These are phyloP conservation scores for Lepiota venenata DNA, from an alignment of 768 basidiomycete species.

Conservation along the genomic window DNA sequence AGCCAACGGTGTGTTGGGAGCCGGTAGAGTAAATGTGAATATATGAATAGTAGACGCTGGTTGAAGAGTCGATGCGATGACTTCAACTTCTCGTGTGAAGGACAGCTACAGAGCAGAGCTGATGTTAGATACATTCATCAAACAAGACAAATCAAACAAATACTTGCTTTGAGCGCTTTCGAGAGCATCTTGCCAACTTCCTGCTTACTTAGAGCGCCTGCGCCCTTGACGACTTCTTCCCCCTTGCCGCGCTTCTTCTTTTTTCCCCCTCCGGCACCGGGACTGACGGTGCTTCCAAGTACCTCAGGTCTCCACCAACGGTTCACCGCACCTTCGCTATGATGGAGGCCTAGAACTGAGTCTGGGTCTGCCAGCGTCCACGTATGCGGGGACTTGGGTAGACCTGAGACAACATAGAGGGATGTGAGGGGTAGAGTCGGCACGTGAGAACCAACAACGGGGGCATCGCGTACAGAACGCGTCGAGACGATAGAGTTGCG, in stretches of 20 bases:
- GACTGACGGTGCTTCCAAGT: slow-evolving; percentile 82
- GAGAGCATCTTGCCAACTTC: slow-evolving; percentile 90
- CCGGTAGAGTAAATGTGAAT: slow-evolving; percentile 85
- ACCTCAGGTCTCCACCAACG: slow-evolving; percentile 93
- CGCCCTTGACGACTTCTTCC: slow-evolving; percentile 68
- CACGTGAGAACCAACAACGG: slow-evolving; percentile 56
- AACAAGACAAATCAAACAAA: slow-evolving; percentile 5
- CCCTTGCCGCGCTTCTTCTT: slow-evolving; percentile 66
- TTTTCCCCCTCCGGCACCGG: slow-evolving; percentile 78
- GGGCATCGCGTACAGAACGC: slow-evolving; percentile 55
- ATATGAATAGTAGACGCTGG: slow-evolving; percentile 91
- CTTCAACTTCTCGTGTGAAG: slow-evolving; percentile 89
- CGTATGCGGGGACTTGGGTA: slow-evolving; percentile 85
- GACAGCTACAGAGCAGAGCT: slow-evolving; percentile 55
- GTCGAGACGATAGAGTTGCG: slow-evolving; percentile 79
- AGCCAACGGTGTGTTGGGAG: slow-evolving; percentile 71
- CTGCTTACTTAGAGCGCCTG: slow-evolving; percentile 78
- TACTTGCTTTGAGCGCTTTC: slow-evolving; percentile 79
- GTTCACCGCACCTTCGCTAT: slow-evolving; percentile 80
- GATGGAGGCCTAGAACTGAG: slow-evolving; percentile 76
- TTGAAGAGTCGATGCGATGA: slow-evolving; percentile 92
- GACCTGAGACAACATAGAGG: slow-evolving; percentile 83
- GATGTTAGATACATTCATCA: slow-evolving; percentile 9
- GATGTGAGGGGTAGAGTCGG: slow-evolving; percentile 78
- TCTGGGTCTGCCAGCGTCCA: slow-evolving; percentile 90